Percentiles rank a stretch among this genome's conserved stretches.
phyloP scores from a whole-genome alignment of 225 moss, liverwort and hornwort species.

The Lunularia cruciata region DNA sequence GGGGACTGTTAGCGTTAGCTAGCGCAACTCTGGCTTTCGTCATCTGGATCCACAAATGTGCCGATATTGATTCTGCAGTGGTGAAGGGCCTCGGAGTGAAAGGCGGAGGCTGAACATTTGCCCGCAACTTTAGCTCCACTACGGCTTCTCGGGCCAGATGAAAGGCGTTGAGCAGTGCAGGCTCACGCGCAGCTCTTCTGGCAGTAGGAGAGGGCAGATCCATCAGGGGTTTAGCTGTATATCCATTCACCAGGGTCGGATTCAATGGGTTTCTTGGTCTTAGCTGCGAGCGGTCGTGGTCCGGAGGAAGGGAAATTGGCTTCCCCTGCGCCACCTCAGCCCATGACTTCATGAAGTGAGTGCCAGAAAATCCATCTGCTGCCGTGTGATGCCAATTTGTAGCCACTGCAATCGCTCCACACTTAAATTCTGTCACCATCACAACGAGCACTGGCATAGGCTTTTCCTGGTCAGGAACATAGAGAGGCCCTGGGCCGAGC shows the following conservation, averaged over 20 bases:
- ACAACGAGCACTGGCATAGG: constrained; percentile 25
- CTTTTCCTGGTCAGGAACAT: constrained; percentile 27
- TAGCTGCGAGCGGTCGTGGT: constrained; percentile 22
- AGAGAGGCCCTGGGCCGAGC: constrained; percentile 27
- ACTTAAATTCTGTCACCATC: constrained; percentile 33
- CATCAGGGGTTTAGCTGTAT: constrained; percentile 5
- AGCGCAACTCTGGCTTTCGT: constrained; percentile 19
- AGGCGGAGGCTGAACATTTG: constrained; percentile 16
- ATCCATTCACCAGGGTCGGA: constrained; percentile 12
- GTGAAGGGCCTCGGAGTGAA: constrained; percentile 19
- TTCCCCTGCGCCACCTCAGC: constrained; percentile 19
- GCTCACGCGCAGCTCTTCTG: constrained; percentile 1
- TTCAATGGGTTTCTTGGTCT: constrained; percentile 4
- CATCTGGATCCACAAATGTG: constrained; percentile 27
- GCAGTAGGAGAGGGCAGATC: constrained; percentile 18
- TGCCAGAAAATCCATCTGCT: constrained; percentile 25
- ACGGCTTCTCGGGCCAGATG: constrained; percentile 12
- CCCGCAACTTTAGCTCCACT: constrained; percentile 4
- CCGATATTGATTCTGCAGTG: constrained; percentile 16
- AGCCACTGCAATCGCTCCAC: constrained; percentile 25
- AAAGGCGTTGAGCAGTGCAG: constrained; percentile 12
- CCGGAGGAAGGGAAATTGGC: neutral
- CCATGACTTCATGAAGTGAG: constrained; percentile 31
- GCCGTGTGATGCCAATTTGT: constrained; percentile 32
- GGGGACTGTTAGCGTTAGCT: constrained; percentile 8